Conservation (phyloP, 2,329 filamentous ascomycete species). For the Ilyonectria destructans region DNA sequence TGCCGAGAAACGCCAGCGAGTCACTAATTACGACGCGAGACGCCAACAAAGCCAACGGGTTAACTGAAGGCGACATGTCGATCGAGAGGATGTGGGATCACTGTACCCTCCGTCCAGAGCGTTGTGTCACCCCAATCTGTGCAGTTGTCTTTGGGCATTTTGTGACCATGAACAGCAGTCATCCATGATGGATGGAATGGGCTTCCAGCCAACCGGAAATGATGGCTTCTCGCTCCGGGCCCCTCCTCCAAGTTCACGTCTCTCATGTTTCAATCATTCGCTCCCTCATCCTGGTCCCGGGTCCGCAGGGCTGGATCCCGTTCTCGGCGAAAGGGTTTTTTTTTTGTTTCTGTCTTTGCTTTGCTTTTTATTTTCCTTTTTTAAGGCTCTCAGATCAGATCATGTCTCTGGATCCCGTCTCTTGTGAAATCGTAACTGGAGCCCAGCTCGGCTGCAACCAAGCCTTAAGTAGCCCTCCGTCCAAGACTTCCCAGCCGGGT, state of each 20-base stretch:
- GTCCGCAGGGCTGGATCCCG: slow-evolving; percentile 10
- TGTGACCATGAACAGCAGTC: slow-evolving; percentile 14
- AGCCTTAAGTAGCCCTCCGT: neutral
- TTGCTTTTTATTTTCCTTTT: slow-evolving; percentile 1
- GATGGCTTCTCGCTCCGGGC: slow-evolving; percentile 18
- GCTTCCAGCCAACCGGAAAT: slow-evolving; percentile 31
- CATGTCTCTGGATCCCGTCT: slow-evolving; percentile 15
- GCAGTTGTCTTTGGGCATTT: slow-evolving; percentile 14
- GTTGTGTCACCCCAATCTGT: slow-evolving; percentile 2
- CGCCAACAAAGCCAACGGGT: slow-evolving; percentile 26
- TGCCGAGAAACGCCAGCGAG: slow-evolving; percentile 19
- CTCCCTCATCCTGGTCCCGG: slow-evolving; percentile 5
- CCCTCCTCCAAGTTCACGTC: slow-evolving; percentile 19
- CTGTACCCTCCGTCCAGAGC: neutral
- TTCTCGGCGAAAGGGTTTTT: neutral
- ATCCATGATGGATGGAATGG: slow-evolving; percentile 27
- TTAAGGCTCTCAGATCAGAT: slow-evolving; percentile 4
- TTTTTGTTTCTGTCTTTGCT: neutral
- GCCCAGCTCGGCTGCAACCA: neutral
- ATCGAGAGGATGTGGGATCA: slow-evolving; percentile 12
- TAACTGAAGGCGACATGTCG: neutral
- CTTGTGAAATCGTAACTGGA: neutral
- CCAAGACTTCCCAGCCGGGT: slow-evolving; percentile 7
- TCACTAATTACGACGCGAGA: slow-evolving; percentile 14
- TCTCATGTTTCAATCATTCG: slow-evolving; percentile 17